These are phyloP conservation scores for Stagonosporopsis cucurbitacearum DNA, from an alignment of 2,329 filamentous ascomycete species.

Conservation along the genomic window DNA sequence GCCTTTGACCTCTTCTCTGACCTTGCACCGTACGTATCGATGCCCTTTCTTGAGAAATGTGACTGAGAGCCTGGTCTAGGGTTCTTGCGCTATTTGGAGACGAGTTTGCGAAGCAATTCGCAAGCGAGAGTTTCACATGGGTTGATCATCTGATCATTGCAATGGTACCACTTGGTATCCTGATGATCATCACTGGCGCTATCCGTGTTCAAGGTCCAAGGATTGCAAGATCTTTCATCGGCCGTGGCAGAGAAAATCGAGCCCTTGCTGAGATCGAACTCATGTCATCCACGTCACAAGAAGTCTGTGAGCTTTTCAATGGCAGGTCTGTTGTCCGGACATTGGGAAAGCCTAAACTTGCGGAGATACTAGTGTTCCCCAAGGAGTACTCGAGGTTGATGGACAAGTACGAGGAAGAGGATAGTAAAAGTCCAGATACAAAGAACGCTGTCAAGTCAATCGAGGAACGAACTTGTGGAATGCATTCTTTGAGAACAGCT, in stretches of 20 bases:
- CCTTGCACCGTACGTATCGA: not conserved
- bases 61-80: constrained; percentile 21
- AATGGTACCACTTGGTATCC: constrained; percentile 49
- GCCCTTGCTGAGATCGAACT: constrained; percentile 49
- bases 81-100: constrained; percentile 40
- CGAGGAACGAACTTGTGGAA: too few species aligned
- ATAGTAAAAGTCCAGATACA: not conserved
- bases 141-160: constrained; percentile 46
- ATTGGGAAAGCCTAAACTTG: not conserved
- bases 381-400: not conserved
- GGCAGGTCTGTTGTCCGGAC: constrained; percentile 1
- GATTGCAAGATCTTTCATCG: constrained; percentile 49
- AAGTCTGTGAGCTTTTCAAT: constrained; percentile 25
- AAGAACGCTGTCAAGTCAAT: too few species aligned
- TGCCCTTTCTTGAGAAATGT: not conserved
- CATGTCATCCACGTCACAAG: constrained; percentile 48
- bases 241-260: constrained; percentile 47
- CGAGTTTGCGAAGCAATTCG: constrained; percentile 43
- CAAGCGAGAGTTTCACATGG: constrained; percentile 30
- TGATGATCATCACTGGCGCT: constrained; percentile 47
- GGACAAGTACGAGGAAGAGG: not conserved
- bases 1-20: constrained; percentile 2
- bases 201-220: constrained; percentile 40
- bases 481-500: too few species aligned
- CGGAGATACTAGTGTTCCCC: not conserved